Percentiles rank a stretch among this genome's conserved stretches.
phyloP scores from a whole-genome alignment of 108 stramenopile genomes.

The Poteriospumella lacustris region DNA sequence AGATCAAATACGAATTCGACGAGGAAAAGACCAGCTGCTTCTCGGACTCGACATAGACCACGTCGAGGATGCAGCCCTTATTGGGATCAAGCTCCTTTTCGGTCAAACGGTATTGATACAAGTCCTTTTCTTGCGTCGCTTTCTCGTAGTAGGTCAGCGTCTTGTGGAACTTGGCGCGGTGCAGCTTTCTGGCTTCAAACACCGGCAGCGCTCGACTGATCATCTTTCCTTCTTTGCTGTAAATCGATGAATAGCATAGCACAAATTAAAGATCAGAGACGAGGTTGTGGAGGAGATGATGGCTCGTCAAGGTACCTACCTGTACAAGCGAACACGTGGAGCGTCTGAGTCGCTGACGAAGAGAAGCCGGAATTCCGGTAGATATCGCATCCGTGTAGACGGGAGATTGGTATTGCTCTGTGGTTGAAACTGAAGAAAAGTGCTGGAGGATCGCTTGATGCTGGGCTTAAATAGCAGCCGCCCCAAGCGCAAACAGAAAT shows the following conservation, averaged over 20 bases:
- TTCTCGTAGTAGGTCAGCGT: not conserved
- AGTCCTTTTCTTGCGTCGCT: not conserved
- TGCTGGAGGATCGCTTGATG: not conserved
- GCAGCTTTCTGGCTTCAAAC: not conserved
- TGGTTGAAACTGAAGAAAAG: not conserved
- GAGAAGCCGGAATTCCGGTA: not conserved
- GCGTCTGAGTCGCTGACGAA: not conserved
- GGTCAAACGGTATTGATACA: not conserved
- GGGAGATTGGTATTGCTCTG: not conserved
- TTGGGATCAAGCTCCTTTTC: not conserved
- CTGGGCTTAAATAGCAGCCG: not conserved
- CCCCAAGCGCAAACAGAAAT: slow-evolving; percentile 16
- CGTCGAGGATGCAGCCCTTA: not conserved
- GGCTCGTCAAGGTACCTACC: not conserved
- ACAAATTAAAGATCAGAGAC: too few relatives aligned
- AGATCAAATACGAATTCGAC: not conserved
- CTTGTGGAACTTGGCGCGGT: not conserved
- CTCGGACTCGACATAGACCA: not conserved
- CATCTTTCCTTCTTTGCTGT: too few relatives aligned
- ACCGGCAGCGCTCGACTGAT: not conserved
- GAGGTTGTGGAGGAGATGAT: too few relatives aligned
- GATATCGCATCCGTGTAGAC: not conserved
- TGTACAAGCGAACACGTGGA: not conserved
- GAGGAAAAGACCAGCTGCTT: not conserved
- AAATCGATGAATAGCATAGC: too few relatives aligned